Conservation (phyloP, 2,329 filamentous ascomycete genomes). For the Pyrenophora tritici-repentis region DNA sequence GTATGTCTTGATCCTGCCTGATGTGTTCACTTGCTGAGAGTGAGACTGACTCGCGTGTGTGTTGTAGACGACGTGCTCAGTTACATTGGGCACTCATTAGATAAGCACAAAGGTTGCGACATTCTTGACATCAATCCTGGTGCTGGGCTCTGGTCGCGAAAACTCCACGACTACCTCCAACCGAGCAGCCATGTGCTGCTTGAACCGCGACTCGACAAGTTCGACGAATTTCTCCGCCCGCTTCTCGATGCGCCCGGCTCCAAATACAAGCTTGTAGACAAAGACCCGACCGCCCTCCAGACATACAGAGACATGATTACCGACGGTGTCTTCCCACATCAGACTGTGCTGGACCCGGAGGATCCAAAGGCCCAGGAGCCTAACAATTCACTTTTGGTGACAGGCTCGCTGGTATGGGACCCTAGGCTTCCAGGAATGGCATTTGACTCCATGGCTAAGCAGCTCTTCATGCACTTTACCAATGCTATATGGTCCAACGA, state of each 20-base stretch:
- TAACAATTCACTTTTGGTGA: constrained; percentile 74
- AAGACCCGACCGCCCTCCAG: constrained; percentile 28
- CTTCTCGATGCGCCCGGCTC: constrained; percentile 49
- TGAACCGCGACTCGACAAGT: constrained; percentile 68
- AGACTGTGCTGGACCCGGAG: constrained; percentile 51
- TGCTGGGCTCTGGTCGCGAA: constrained; percentile 75
- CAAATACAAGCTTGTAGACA: constrained; percentile 54
- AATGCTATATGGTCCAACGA: constrained; percentile 61
- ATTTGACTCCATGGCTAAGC: constrained; percentile 62
- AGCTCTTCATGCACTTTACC: constrained; percentile 67
- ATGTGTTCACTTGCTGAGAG: constrained; percentile 1
- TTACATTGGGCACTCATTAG: constrained; percentile 71
- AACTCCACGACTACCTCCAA: constrained; percentile 73
- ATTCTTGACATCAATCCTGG: constrained; percentile 88
- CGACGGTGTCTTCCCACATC: constrained; percentile 60
- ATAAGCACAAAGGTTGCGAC: constrained; percentile 76
- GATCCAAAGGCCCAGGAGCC: constrained; percentile 53
- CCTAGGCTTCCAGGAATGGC: constrained; percentile 52
- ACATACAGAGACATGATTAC: constrained; percentile 59
- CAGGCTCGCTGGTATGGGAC: constrained; percentile 44
- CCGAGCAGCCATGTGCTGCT: constrained; percentile 84
- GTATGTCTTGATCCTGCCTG: constrained; percentile 41
- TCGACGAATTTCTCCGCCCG: constrained; percentile 63
- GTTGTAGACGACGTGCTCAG: constrained; percentile 68
- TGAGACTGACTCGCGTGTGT: constrained; percentile 11